Percentiles rank a stretch among this genome's conserved stretches.
phyloP scores from a whole-genome alignment of 768 basidiomycete genomes.

The Tylopilus cervinicoccineus region DNA sequence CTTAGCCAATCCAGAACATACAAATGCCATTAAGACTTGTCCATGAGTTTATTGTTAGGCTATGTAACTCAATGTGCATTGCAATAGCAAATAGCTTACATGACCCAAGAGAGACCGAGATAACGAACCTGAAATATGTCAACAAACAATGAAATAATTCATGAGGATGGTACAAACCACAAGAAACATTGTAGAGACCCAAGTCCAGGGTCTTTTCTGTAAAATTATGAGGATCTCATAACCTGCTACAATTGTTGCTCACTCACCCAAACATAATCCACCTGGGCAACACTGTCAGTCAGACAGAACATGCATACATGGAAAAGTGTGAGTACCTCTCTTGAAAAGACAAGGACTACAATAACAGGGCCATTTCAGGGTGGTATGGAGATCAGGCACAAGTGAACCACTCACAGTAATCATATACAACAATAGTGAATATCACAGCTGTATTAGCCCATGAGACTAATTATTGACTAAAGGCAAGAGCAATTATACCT shows the following conservation, averaged over 20 bases:
- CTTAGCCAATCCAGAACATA: not conserved
- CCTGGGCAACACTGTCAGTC: not conserved
- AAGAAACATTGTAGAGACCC: not conserved
- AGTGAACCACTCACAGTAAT: not conserved
- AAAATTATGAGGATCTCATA: not conserved
- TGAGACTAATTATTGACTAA: not conserved
- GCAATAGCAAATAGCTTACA: not conserved
- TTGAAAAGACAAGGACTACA: not conserved
- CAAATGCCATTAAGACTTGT: not conserved
- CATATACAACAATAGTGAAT: not conserved
- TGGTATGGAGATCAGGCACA: not conserved
- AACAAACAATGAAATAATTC: too few relatives aligned
- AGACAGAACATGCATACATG: too few relatives aligned
- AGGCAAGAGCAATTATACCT: not conserved
- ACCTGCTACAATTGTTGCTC: not conserved
- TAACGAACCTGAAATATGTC: conserved; percentile 1
- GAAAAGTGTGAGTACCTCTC: not conserved
- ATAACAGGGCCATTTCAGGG: not conserved
- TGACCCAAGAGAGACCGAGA: not conserved
- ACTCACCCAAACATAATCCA: conserved; percentile 9
- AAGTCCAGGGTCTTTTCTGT: conserved; percentile 2
- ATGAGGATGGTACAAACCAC: not conserved
- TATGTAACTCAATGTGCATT: too few relatives aligned
- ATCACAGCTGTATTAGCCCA: not conserved
- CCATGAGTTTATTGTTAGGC: not conserved